Evolutionary conservation across 176 grass and related monocot species (phyloP), one percentile per base, ranked within the genome.

Genomic region (Oryza brachyantha): DNA sequence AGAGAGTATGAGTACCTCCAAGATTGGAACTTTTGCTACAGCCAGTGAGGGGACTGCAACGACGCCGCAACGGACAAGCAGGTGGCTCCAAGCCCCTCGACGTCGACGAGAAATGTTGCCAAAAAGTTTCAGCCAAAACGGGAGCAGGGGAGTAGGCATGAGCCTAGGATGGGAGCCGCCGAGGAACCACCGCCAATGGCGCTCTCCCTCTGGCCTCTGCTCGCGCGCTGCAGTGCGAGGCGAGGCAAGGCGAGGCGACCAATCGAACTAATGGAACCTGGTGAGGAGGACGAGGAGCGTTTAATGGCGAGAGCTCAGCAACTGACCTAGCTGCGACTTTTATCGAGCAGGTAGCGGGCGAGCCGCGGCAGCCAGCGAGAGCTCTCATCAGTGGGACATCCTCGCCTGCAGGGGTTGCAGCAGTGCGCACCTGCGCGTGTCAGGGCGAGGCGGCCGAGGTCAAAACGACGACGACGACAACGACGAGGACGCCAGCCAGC

Each of bases 1-100:
- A 27, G 19, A 10, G 10, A 0, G 0, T 1, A 5, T 37, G 80
- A 32, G 70, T 83, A 54, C 61, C 71, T 83, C 71, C 81, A 36
- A 19, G 83, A 38, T 89, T 77, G 82, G 80, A 85, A 75, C 45
- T 81, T 85, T 85, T 76, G 21, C 58, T 57, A 42, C 86, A 35
- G 63, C 46, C 62, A 59, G 70, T 36, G 70, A 73, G 54, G 38
- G 42, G 40, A 54, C 38, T 37, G 45, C 21, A 32, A 19, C 37
- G 31, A 16, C 55, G 71, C 71, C 68, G 34, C 63, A 54, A 31
- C 60, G 82, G 87, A 89, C 87, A 84, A 64, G 66, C 65, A 77
- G 72, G 67, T 76, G 72, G 28, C 16, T 81, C 87, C 87, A 89
- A 89, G 58, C 27, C 14, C 72, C 63, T 0, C 37, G 26, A 14